Base-by-base conservation (phyloP, 2,329 filamentous ascomycete species). In the Fusarium marasasianum region DNA sequence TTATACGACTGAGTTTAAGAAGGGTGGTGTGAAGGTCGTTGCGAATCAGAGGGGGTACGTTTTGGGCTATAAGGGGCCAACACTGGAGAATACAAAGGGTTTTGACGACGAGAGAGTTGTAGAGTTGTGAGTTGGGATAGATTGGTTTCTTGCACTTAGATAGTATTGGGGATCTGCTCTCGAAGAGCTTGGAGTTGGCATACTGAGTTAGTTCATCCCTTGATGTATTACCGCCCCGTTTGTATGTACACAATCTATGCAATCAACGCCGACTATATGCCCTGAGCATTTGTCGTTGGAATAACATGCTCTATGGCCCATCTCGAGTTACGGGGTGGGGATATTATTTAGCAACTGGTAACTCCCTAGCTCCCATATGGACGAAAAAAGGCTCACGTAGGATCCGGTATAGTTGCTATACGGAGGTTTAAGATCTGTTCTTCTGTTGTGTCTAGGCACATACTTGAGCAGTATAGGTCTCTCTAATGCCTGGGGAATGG, bases 11-110 rank as follows among this genome's bases (percentile, higher is more conserved):
- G 78, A 83, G 55, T 79, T 83, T 14, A 55, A 71, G 40, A 69
- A 73, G 37, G 66, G 80, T 7, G 81, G 82, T 3, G 80, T 84
- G 3, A 78, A 78, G 41, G 56, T 87, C n/a, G 79, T 87, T 54
- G 80, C 82, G 11, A 87, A 87, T 55, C 85, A 87, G 78, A 79
- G 84, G n/a, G 84, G 84, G 8, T 85, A 86, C 69, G 79, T 83
- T 12, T 53, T 83, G 43, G 76, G 76, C 6, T 74, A 70, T 6
- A 67, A 74, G 35, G 76, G 76, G 5, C 75, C 75, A 31, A 63
- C 75, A 12, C 47, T 78, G 57, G 76, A 78, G 53, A 56, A 78
- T 31, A 77, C 76, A 5, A 69, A 45, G 40, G 76, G 76, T 3
- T 78, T 78, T 63, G 64, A 78, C 69, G 71, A 70, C 45, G 76